Base-by-base conservation (phyloP, 805 yeast species). In the Candida corydali region DNA sequence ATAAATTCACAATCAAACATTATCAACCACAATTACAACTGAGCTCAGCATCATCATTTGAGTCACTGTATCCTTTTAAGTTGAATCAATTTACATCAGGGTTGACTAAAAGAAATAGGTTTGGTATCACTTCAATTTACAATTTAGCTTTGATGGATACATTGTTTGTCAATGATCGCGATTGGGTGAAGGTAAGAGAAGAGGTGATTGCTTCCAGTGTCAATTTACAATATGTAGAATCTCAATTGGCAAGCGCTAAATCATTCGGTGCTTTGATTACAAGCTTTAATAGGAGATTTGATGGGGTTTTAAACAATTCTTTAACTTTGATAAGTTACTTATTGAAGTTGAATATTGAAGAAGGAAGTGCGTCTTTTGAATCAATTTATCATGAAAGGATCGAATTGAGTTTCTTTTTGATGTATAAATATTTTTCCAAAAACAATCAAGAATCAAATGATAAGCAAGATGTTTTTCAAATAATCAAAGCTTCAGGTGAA, bases 231-330 rank as follows among this genome's bases (percentile, higher is more conserved):
- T 71, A 69, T 46, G 70, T 78, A 6, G 70, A 78, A 27, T 72
- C 89, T 1, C 95, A 87, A 49, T 65, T 80, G 11, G 65, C 76
- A 3, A 74, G 84, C 15, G 82, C 86, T 3, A 82, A 81, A 47
- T 74, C 94, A 0, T 78, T 86, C 73, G 88, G 91, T 34, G 87
- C 93, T 1, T 63, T 88, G 23, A 43, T 86, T 16, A 79, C 91
- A 0, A 76, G 91, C 0, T 80, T 64, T 48, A 72, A 83, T 40
- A 73, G 77, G 42, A 65, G 62, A 30, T 65, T 62, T 45, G 38
- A 30, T 3, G 37, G 39, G 4, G 23, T 22, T 12, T 22, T 40
- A 3, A 47, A 61, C 49, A 57, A 70, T 30, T 51, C 70, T 31
- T 43, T 65, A 19, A 46, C 46, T 2, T 51, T 66, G 18, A 78